A percentile compares a stretch with the other conserved stretches of the same genome.
phyloP scores from a whole-genome alignment of 768 basidiomycete species.

The Pleurotus ostreatus region DNA sequence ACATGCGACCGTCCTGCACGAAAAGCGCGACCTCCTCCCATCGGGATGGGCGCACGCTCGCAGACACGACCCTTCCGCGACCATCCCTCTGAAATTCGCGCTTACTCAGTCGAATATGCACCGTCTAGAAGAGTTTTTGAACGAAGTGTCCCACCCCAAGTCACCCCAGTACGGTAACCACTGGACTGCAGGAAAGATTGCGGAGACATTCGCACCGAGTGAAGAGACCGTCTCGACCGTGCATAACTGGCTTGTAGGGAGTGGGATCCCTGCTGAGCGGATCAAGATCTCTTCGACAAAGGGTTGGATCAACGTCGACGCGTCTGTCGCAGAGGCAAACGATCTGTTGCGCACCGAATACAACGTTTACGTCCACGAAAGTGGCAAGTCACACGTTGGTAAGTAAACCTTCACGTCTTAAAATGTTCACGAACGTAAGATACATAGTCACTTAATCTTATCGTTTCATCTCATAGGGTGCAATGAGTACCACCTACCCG shows the following conservation, averaged over 20 bases:
- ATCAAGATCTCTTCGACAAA: conserved; percentile 34
- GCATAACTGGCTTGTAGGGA: conserved; percentile 36
- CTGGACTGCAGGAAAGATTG: conserved; percentile 39
- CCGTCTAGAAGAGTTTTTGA: conserved; percentile 39
- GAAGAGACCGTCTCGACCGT: conserved; percentile 37
- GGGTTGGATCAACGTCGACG: conserved; percentile 35
- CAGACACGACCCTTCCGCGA: conserved; percentile 26
- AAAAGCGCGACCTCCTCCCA: conserved; percentile 34
- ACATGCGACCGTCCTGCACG: conserved; percentile 38
- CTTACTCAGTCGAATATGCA: conserved; percentile 44
- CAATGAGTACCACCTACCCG: conserved; percentile 29
- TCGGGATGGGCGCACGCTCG: conserved; percentile 36
- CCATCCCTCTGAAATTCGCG: conserved; percentile 47
- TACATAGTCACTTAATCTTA: neutral
- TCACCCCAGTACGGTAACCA: conserved; percentile 49
- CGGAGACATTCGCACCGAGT: conserved; percentile 41
- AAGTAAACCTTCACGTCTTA: conserved; percentile 11
- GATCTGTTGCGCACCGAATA: conserved; percentile 39
- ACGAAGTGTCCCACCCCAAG: conserved; percentile 46
- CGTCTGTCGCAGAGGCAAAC: conserved; percentile 38
- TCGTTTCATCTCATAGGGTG: conserved; percentile 21
- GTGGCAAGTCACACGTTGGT: conserved; percentile 36
- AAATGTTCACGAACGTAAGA: no score
- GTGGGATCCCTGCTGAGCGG: conserved; percentile 34
- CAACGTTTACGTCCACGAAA: conserved; percentile 34